Conservation (phyloP, 768 basidiomycete genomes). For the Gelatoporia subvermispora region DNA sequence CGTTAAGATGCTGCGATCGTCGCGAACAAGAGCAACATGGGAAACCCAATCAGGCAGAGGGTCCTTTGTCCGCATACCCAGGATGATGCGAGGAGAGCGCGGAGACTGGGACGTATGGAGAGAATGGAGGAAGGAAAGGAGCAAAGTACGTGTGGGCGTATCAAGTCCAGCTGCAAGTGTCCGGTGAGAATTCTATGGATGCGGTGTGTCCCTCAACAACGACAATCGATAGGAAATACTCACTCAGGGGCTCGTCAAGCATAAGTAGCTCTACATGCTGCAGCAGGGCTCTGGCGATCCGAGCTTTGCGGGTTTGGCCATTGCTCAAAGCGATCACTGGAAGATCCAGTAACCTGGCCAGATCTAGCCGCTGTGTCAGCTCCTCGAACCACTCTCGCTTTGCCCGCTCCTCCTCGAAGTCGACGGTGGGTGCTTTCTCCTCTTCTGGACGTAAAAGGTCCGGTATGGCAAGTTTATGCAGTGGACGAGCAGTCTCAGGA, state of each 20-base stretch:
- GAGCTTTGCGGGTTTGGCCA: conserved; percentile 84
- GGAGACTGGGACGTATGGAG: conserved; percentile 9
- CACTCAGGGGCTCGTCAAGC: conserved; percentile 90
- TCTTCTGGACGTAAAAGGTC: conserved; percentile 18
- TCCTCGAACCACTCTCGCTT: conserved; percentile 40
- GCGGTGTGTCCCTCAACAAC: neutral
- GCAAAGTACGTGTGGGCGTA: conserved; percentile 45
- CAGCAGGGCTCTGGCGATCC: conserved; percentile 76
- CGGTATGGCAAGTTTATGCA: conserved; percentile 20
- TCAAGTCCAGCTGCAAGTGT: conserved; percentile 71
- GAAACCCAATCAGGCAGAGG: conserved; percentile 68
- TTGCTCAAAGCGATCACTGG: conserved; percentile 85
- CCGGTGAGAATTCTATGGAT: neutral
- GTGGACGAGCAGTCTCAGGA: conserved; percentile 33
- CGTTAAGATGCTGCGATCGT: conserved; percentile 41
- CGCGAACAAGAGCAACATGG: conserved; percentile 53
- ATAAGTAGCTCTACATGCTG: conserved; percentile 67
- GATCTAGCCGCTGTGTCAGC: conserved; percentile 50
- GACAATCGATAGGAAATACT: conserved; percentile 22
- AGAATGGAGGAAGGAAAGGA: conserved; percentile 58
- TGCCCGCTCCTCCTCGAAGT: conserved; percentile 18
- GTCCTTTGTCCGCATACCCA: conserved; percentile 68
- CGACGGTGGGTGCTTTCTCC: conserved; percentile 6
- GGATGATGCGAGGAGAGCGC: conserved; percentile 53
- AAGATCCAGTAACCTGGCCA: conserved; percentile 66